phyloP scores from a whole-genome alignment of 192 early-diverging fungal species.

The Dispira simplex region DNA sequence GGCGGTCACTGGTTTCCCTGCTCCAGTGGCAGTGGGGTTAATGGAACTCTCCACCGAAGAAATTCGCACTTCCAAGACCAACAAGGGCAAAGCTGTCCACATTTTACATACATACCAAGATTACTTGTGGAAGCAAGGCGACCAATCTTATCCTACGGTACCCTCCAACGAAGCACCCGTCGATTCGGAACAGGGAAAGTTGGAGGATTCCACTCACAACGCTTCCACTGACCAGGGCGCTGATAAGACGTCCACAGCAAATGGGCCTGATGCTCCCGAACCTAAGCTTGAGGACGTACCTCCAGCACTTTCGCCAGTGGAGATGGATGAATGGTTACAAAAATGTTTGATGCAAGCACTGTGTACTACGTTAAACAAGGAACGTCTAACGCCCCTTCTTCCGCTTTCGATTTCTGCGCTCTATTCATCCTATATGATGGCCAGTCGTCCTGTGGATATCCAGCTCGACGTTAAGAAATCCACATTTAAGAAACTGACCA shows the following conservation, averaged over 20 bases:
- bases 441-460: slow-evolving; percentile 36
- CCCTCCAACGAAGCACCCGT: slow-evolving; percentile 15
- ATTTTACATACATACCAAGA: slow-evolving; percentile 64
- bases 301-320: slow-evolving; percentile 19
- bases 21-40: slow-evolving; percentile 50
- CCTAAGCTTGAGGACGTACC: neutral
- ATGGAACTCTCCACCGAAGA: slow-evolving; percentile 35
- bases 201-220: slow-evolving; percentile 7
- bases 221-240: slow-evolving; percentile 9
- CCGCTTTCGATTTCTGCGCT: slow-evolving; percentile 63
- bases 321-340: slow-evolving; percentile 65
- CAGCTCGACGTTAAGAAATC: slow-evolving; percentile 74
- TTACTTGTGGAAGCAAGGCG: slow-evolving; percentile 61
- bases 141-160: slow-evolving; percentile 40
- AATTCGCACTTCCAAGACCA: slow-evolving; percentile 27
- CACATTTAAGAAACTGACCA: slow-evolving; percentile 71
- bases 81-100: slow-evolving; percentile 70
- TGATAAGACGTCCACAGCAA: neutral
- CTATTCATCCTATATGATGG: slow-evolving; percentile 61
- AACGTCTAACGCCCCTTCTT: slow-evolving; percentile 33
- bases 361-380: slow-evolving; percentile 41
- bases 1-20: too few species aligned
- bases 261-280: slow-evolving; percentile 6
- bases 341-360: slow-evolving; percentile 51
- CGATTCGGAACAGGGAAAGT: slow-evolving; percentile 15